Conservation (phyloP, 345 rosid genomes). For the Cardamine chenopodiifolia region DNA sequence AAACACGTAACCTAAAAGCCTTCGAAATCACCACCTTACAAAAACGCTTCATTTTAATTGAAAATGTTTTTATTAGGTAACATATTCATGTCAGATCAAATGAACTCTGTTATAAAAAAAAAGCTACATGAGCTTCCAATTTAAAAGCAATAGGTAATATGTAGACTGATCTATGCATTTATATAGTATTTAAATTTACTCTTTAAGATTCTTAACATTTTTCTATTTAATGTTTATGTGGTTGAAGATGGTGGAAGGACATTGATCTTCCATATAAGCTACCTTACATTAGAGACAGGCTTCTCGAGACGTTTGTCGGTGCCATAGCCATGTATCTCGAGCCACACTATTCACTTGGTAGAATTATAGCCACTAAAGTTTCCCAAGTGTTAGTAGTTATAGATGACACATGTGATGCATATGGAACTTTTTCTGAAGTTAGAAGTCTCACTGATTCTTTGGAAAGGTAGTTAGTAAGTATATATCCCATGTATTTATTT, state of each 20-base stretch:
- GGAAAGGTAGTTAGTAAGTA: neutral
- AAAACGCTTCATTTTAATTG: no score
- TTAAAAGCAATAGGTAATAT: no score
- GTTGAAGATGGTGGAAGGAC: slow-evolving; percentile 11
- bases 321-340: neutral
- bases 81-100: neutral
- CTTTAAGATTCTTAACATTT: neutral
- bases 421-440: slow-evolving; percentile 1
- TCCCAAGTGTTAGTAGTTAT: neutral
- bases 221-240: neutral
- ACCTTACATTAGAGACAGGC: neutral
- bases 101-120: no score
- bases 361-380: neutral
- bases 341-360: neutral
- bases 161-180: no score
- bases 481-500: no score
- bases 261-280: neutral
- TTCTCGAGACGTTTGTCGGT: neutral
- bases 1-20: no score
- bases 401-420: neutral
- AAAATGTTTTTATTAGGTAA: no score
- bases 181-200: no score
- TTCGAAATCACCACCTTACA: no score
- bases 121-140: no score
- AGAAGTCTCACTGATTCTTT: neutral